Evolutionary conservation across 371 early-diverging fungal species (phyloP).

Genomic region (Sporodiniella umbellata): DNA sequence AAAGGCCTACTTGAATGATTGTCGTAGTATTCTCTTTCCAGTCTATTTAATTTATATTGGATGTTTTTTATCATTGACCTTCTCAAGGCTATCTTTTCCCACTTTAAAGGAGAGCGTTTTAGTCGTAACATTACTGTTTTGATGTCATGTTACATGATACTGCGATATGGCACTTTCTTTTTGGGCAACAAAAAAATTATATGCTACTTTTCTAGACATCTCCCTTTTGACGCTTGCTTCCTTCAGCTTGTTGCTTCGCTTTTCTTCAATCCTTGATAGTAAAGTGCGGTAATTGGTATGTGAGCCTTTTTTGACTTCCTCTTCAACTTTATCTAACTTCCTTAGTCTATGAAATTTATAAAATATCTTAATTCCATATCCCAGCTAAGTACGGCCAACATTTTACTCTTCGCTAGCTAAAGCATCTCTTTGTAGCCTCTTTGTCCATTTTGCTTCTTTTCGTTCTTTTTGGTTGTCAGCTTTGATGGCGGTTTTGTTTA

Average conservation of each 20-base stretch:
- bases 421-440: conserved; percentile 20
- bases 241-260: conserved; percentile 14
- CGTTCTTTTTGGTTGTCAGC: conserved; percentile 16
- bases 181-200: conserved; percentile 19
- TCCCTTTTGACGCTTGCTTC: conserved; percentile 20
- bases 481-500: background rate
- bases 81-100: conserved; percentile 28
- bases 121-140: background rate
- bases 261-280: conserved; percentile 20
- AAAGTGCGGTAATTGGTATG: conserved; percentile 28
- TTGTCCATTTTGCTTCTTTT: conserved; percentile 25
- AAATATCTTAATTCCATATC: no score
- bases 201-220: conserved; percentile 18
- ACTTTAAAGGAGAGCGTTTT: conserved; percentile 8
- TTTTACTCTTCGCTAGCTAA: conserved; percentile 21
- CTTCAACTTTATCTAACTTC: conserved; percentile 27
- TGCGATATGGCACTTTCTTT: conserved; percentile 27
- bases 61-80: conserved; percentile 31
- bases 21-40: conserved; percentile 33
- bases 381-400: no score
- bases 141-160: conserved; percentile 19
- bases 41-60: conserved; percentile 23
- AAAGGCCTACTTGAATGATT: conserved; percentile 24
- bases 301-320: conserved; percentile 25
- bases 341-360: conserved; percentile 19